Evolutionary conservation across 2,329 filamentous ascomycete genomes (phyloP).

Genomic region (Fusarium sp.): DNA sequence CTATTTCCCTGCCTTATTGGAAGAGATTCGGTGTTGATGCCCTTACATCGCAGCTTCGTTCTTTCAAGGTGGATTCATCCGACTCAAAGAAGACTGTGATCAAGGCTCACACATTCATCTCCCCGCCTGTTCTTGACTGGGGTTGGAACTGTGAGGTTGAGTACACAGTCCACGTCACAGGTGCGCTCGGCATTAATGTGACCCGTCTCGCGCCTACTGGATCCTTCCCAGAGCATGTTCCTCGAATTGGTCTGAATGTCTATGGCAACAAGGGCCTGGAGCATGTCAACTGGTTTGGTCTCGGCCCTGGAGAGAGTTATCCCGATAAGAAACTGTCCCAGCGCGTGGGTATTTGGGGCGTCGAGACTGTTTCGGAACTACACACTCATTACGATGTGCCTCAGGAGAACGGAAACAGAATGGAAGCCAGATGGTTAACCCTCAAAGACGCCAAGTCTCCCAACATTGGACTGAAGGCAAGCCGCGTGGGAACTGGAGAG

Average conservation of each 20-base stretch:
- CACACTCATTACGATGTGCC: slow-evolving; percentile 70
- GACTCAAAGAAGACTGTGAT: slow-evolving; percentile 57
- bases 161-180: slow-evolving; percentile 60
- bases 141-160: slow-evolving; percentile 57
- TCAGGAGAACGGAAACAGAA: slow-evolving; percentile 71
- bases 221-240: slow-evolving; percentile 61
- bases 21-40: slow-evolving; percentile 58
- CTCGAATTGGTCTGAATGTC: slow-evolving; percentile 68
- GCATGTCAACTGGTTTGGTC: slow-evolving; percentile 65
- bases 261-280: slow-evolving; percentile 57
- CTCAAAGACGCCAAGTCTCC: slow-evolving; percentile 38
- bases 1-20: slow-evolving; percentile 65
- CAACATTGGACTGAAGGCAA: slow-evolving; percentile 33
- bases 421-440: slow-evolving; percentile 65
- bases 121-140: slow-evolving; percentile 69
- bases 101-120: slow-evolving; percentile 62
- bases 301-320: slow-evolving; percentile 70
- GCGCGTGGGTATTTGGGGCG: slow-evolving; percentile 58
- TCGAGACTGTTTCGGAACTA: slow-evolving; percentile 56
- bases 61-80: slow-evolving; percentile 49
- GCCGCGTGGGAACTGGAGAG: slow-evolving; percentile 22
- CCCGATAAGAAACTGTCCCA: slow-evolving; percentile 67
- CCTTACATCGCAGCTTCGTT: slow-evolving; percentile 57
- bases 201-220: slow-evolving; percentile 56
- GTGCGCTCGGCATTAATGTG: slow-evolving; percentile 56